Conservation (phyloP, 495 filamentous ascomycete species). For the Aspergillus ostianus region DNA sequence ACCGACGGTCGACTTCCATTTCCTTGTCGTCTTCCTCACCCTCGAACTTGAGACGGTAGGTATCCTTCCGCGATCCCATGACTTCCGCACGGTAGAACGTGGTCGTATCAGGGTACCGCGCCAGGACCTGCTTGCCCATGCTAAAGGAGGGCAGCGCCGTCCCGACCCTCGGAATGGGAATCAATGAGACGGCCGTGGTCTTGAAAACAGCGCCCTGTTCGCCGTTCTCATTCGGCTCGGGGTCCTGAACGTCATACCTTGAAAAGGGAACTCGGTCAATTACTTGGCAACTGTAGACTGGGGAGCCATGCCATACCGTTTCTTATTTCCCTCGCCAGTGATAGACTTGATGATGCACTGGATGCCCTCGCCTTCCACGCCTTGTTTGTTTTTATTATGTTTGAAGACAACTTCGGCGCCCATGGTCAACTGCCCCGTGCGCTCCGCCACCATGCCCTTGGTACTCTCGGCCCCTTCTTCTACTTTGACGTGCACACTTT, state of each 20-base stretch:
- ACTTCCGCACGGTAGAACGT: conserved; percentile 98
- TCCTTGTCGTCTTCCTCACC: conserved; percentile 82
- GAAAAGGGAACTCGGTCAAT: conserved; percentile 17
- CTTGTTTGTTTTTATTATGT: conserved; percentile 68
- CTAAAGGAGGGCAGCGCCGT: conserved; percentile 66
- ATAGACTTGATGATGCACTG: conserved; percentile 84
- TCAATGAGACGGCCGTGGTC: conserved; percentile 75
- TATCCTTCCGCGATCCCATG: conserved; percentile 65
- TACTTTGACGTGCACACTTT: conserved; percentile 47
- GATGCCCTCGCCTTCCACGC: conserved; percentile 68
- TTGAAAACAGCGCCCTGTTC: conserved; percentile 71
- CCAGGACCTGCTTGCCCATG: conserved; percentile 75
- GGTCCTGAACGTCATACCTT: conserved; percentile 92
- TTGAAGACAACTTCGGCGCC: conserved; percentile 86
- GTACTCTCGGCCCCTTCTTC: conserved; percentile 54
- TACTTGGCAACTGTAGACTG: conserved; percentile 12
- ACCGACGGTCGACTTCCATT: conserved; percentile 74
- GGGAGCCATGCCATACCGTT: conserved; percentile 47
- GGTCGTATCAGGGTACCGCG: conserved; percentile 86
- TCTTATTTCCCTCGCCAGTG: conserved; percentile 79
- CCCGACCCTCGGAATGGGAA: conserved; percentile 69
- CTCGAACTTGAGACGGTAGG: conserved; percentile 73
- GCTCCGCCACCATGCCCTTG: conserved; percentile 50
- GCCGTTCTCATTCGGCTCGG: conserved; percentile 78
- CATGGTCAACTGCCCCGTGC: conserved; percentile 56